Evolutionary conservation across 2,329 filamentous ascomycete species (phyloP), one percentile per base, ranked within the genome.

Genomic region (Ophiosphaerella herpotricha): DNA sequence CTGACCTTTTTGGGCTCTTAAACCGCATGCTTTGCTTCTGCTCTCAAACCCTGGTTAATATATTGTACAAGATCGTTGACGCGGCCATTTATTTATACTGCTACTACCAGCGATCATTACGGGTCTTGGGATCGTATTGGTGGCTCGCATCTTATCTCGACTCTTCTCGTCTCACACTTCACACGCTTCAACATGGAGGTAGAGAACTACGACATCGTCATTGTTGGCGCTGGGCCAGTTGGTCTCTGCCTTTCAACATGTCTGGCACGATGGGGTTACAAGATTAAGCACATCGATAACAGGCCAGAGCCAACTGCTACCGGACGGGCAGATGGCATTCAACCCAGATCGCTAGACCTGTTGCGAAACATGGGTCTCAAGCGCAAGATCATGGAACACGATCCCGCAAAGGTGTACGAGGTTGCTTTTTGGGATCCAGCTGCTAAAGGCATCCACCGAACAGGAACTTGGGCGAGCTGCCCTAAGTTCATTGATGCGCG

Each of bases 261-360:
- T 70, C 82, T 97, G 54, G 89, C 90, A 53, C 82, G 91, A 77
- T 96, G 91, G 90, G 92, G 92, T 16, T 97, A 96, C 80, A 91
- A 85, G 73, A 90, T 97, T 74, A 96, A 93, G 79, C 91, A 96
- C 75, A 91, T 96, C 68, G 92, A 96, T 76, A 96, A 95, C 75
- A 83, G 91, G 51, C 80, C 90, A 2, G 89, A 93, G 66, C 91
- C 91, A 13, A 96, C 91, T 11, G 78, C 85, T 2, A 96, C 91
- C 16, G 91, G 91, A 45, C 89, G 91, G 57, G 92, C 91, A 48
- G 91, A 96, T 74, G 91, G 91, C 55, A 95, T 97, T 50, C 91
- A 96, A 76, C 91, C 91, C 33, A 86, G 92, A 34, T 95, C 91
- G 0, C 80, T 95, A 21, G 91, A 96, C 63, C 82, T 96, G 13